Evolutionary conservation across 768 basidiomycete genomes (phyloP), one percentile per base, ranked within the genome.

Genomic region (Sutorius australiensis): DNA sequence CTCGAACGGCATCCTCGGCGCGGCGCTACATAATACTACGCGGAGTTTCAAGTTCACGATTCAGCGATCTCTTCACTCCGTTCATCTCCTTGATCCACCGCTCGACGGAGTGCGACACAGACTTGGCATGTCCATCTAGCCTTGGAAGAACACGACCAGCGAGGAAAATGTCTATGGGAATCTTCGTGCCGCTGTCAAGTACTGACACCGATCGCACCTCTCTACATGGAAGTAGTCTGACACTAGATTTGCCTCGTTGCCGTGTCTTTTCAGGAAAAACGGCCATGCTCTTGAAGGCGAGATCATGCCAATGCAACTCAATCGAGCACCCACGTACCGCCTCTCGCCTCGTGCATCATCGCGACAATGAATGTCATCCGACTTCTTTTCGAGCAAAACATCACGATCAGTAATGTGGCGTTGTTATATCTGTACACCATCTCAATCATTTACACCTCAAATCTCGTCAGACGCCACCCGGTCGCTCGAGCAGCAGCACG

Each of bases 31-130:
- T 12, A 27, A 44, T 16, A 2, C 10, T 24, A 48, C 62, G 56
- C 56, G 46, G 61, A 55, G 48, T 28, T 62, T 62, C 21, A 65
- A 62, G 51, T n/a, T 28, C 17, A 14, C 50, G 59, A 62, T 63
- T 61, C 51, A 50, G 51, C 54, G 50, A 61, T 30, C 46, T 27
- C 16, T 24, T 33, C 37, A 31, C 43, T n/a, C 39, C 31, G 3
- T 16, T 36, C 48, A 47, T 43, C 39, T 28, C 31, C 54, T 32
- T n/a, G 55, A 51, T 52, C 49, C 56, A 57, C 31, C 34, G 34
- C 3, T 14, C 28, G 48, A 40, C 3, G 3, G 24, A 30, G n/a
- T 16, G 19, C 45, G 21, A 34, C n/a, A 31, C 46, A 41, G 58
- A 58, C 48, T 28, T 34, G 46, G 52, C n/a, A 47, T 56, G 17